Evolutionary conservation across 1,139 yeast species (phyloP), one percentile per base, ranked within the genome.

Genomic region (Nadsonia commutata): DNA sequence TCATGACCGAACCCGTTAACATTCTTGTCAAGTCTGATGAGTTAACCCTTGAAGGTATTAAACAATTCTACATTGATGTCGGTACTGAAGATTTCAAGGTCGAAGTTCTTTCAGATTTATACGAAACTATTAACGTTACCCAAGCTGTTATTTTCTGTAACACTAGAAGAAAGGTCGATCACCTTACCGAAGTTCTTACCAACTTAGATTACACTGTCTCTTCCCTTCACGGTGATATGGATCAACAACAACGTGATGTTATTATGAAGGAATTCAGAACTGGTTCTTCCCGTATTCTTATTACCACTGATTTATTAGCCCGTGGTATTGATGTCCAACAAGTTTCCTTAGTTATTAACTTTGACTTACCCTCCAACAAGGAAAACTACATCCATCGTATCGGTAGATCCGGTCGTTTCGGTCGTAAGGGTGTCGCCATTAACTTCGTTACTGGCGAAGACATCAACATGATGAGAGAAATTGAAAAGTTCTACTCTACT

Each of bases 371-470:
- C 59, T 74, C 86, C 63, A 85, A 88, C 80, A 83, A 86, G 70
- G 97, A 90, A 72, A 88, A 90, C 81, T 90, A 90, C 70, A 85
- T 90, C 64, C 98, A 90, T 76, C 82, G 98, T 80, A 90, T 90
- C 62, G 98, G 98, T 78, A 84, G 98, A 77, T 94, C 95, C 75
- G 98, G 98, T 74, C 90, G 98, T 75, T 90, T 90, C 75, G 98
- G 98, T 75, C 80, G 98, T 72, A 90, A 90, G 80, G 98, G 98
- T 80, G 95, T 88, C 64, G 97, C 98, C 61, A 86, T 90, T 76
- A 90, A 90, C 80, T 82, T 90, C 59, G 94, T 88, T 65, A 86
- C 97, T 56, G 77, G 74, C 60, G 79, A 80, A 57, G 97, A 90
- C 65, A 85, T 86, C 63, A 80, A 80, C 62, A 82, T 82, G 74